These are phyloP conservation scores for Triangularia setosa DNA, from an alignment of 2,329 filamentous ascomycete genomes.

Conservation along the genomic window DNA sequence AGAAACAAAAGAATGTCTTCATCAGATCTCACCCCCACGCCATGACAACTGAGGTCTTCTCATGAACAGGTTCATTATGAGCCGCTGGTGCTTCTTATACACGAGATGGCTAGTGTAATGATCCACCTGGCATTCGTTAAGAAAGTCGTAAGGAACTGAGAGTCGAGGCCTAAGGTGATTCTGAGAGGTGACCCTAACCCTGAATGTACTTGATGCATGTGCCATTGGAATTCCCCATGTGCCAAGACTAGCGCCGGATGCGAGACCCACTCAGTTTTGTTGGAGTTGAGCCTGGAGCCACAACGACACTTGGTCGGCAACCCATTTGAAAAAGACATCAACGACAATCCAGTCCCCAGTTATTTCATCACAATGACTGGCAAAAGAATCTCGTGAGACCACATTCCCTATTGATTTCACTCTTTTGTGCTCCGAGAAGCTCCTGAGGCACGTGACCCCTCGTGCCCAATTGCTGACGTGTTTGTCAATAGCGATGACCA, in stretches of 20 bases:
- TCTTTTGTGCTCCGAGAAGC: not conserved
- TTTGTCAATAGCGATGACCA: conserved; percentile 14
- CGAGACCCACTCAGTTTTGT: not conserved
- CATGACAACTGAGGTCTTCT: not conserved
- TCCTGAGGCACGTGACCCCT: not conserved
- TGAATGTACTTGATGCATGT: too few species aligned
- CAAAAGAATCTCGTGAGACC: conserved; percentile 14
- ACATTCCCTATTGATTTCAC: not conserved
- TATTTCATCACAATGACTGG: conserved; percentile 19
- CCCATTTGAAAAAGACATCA: conserved; percentile 4
- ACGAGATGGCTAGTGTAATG: not conserved
- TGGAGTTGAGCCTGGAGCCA: not conserved
- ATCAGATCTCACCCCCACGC: not conserved
- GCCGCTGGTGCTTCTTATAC: not conserved
- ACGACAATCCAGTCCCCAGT: not conserved
- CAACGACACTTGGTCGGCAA: not conserved
- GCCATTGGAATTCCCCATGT: too few species aligned
- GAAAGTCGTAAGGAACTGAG: not conserved
- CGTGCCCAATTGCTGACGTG: not conserved
- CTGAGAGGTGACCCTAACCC: not conserved
- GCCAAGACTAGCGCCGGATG: too few species aligned
- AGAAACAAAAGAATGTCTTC: not conserved
- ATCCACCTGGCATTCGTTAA: not conserved
- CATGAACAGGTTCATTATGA: not conserved
- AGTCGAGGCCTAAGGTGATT: not conserved